Evolutionary conservation across 768 basidiomycete genomes (phyloP), one percentile per base, ranked within the genome.

Genomic region (Tephrocybe sp.): DNA sequence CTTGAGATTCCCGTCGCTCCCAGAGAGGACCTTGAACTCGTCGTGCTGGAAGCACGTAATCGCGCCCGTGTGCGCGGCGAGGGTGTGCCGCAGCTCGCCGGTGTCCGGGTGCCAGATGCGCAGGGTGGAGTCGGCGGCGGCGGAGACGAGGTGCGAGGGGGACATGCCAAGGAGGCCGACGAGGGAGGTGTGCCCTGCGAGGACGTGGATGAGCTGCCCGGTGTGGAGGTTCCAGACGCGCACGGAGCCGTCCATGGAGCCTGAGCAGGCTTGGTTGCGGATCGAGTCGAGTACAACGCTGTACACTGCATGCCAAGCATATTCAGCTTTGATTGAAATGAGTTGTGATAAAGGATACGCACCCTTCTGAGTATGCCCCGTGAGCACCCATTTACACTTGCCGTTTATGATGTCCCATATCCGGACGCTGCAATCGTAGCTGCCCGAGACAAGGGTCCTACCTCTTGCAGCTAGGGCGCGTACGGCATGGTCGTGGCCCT

Each of bases 1-100:
- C 77, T 98, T 98, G 60, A 99, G 77, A 52, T 90, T 93, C 14
- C 97, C 97, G 59, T 98, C 97, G 12, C 89, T 91, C 11, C 96
- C 96, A 62, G 89, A 92, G 24, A 99, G 79, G 39, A 98, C 92
- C 65, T 97, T 98, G 76, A 91, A 93, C 66, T 98, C 95, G 66
- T 98, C 96, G 59, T 97, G 94, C 68, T 96, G 93, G 78, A 98
- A 98, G 72, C 96, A 99, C 15, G 97, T 98, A 59, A 99, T 98
- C n/a, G 96, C 94, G 18, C 95, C 96, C 5, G 88, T 89, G 66
- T 98, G 96, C 1, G 91, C 93, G 3, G 87, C 85, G 25, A 99
- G 80, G 0, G 87, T 85, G 58, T 94, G 88, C 33, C 81, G 83
- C 25, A 91, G 76, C 51, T 85, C 84, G 49, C 93, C 92, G 0